Evolutionary conservation across 2,329 filamentous ascomycete species (phyloP), one percentile per base, ranked within the genome.

Genomic region (Fusarium caatingaense): DNA sequence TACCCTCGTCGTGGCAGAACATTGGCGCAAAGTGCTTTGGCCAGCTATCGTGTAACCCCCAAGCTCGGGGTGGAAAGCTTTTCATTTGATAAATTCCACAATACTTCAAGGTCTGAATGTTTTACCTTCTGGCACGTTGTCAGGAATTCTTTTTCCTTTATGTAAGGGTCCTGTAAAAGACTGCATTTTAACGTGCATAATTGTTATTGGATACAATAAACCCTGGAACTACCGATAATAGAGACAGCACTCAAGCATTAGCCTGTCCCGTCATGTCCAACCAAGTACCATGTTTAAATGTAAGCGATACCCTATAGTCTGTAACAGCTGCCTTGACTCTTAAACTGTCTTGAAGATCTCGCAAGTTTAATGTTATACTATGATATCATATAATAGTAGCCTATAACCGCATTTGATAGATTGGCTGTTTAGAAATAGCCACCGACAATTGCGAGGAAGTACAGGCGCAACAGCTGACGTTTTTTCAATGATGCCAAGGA

Each of bases 341-440:
- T n/a, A 9, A n/a, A 18, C 16, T n/a, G 3, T 37, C 18, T n/a
- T n/a, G 18, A 7, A n/a, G 0, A n/a, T n/a, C 10, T n/a, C 0
- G 11, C 4, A 6, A 1, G 1, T 2, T 12, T n/a, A 37, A n/a
- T 7, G 2, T 4, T 12, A 12, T 6, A 8, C 7, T 6, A 4
- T 37, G 10, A 37, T 3, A 6, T 18, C 3, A 34, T n/a, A 2
- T 7, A 7, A 37, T 12, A 3, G 2, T 11, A 4, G 18, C 6
- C 1, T 11, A 37, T 0, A 37, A 37, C 10, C 2, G 0, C 6
- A 37, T 3, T 12, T 12, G 10, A 12, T 37, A 7, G 5, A n/a
- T 0, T 7, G 2, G 18, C 10, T 7, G 10, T 12, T n/a, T 37
- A 2, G 6, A 37, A 37, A 37, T 0, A 37, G 6, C 34, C 34